These are phyloP conservation scores for Graphiopsis chlorocephala DNA, from an alignment of 2,329 filamentous ascomycete species.

Conservation along the genomic window DNA sequence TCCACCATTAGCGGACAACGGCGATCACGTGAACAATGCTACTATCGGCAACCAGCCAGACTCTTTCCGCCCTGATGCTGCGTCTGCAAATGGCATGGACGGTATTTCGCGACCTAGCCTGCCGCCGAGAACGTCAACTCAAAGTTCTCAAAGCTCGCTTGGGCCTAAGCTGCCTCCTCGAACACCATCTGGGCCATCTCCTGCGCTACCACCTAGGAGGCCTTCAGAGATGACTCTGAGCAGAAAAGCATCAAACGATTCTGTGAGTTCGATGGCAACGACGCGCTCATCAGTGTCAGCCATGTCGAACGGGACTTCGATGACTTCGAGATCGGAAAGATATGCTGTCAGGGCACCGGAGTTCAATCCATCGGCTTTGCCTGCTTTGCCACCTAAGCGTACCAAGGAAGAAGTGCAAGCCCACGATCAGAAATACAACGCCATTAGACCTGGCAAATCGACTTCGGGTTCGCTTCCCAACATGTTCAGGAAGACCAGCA, in stretches of 20 bases:
- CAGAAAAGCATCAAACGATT: constrained; percentile 48
- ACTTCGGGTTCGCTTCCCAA: constrained; percentile 1
- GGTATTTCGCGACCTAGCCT: constrained; percentile 40
- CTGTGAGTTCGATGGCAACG: constrained; percentile 51
- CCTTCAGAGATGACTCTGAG: constrained; percentile 38
- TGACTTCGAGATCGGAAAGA: constrained; percentile 27
- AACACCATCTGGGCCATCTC: constrained; percentile 34
- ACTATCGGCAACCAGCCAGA: constrained; percentile 41
- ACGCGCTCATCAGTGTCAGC: constrained; percentile 49
- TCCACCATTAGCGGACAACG: constrained; percentile 38
- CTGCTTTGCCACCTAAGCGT: constrained; percentile 53
- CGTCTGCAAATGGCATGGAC: constrained; percentile 24
- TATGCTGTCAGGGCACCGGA: constrained; percentile 45
- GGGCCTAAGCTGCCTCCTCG: constrained; percentile 50
- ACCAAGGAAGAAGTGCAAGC: constrained; percentile 42
- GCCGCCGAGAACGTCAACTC: constrained; percentile 43
- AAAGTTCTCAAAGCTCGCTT: constrained; percentile 32
- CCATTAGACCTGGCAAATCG: constrained; percentile 15
- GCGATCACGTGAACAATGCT: constrained; percentile 31
- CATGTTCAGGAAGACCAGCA: constrained; percentile 7
- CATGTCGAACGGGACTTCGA: constrained; percentile 40
- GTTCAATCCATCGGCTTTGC: constrained; percentile 55
- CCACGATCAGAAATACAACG: constrained; percentile 25
- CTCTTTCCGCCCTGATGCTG: constrained; percentile 16
- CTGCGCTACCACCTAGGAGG: constrained; percentile 45